Percentiles rank a stretch among this genome's conserved stretches.
phyloP scores from a whole-genome alignment of 2,329 filamentous ascomycete genomes.

The Hymenoscyphus linearis region DNA sequence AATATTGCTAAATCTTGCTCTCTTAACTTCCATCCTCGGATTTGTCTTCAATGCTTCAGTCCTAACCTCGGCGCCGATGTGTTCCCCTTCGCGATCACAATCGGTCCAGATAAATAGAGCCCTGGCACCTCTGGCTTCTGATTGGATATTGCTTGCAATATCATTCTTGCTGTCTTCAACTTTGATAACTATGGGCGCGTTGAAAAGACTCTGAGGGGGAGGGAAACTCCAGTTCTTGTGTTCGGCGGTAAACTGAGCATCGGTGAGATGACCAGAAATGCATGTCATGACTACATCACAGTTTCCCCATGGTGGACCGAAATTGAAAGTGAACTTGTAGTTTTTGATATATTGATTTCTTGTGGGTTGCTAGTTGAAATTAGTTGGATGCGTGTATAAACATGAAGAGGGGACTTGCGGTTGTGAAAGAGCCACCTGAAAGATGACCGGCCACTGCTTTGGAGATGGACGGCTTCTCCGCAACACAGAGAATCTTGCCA shows the following conservation, averaged over 20 bases:
- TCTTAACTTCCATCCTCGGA: conserved; percentile 67
- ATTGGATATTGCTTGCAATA: conserved; percentile 80
- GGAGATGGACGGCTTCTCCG: conserved; percentile 89
- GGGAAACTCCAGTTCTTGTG: conserved; percentile 80
- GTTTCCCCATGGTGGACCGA: conserved; percentile 71
- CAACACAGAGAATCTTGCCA: conserved; percentile 64
- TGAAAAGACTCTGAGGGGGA: conserved; percentile 73
- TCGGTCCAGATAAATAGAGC: conserved; percentile 97
- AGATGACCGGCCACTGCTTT: conserved; percentile 90
- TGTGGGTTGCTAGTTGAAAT: conserved; percentile 21
- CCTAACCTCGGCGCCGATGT: conserved; percentile 89
- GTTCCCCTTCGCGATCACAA: conserved; percentile 94
- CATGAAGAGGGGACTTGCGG: conserved; percentile 45
- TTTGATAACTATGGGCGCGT: conserved; percentile 65
- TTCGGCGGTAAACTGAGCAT: conserved; percentile 67
- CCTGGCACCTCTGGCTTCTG: conserved; percentile 66
- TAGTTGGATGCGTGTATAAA: not conserved
- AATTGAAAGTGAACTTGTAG: conserved; percentile 86
- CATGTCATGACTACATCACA: conserved; percentile 91
- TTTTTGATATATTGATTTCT: conserved; percentile 75
- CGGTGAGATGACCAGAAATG: conserved; percentile 81
- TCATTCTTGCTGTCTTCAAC: conserved; percentile 71
- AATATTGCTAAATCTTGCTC: conserved; percentile 93
- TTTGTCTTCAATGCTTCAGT: conserved; percentile 74
- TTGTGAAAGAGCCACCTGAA: conserved; percentile 66